Percentiles rank a stretch among this genome's conserved stretches.
phyloP scores from a whole-genome alignment of 2,329 filamentous ascomycete species.

The Neofusicoccum kwambonambiense region DNA sequence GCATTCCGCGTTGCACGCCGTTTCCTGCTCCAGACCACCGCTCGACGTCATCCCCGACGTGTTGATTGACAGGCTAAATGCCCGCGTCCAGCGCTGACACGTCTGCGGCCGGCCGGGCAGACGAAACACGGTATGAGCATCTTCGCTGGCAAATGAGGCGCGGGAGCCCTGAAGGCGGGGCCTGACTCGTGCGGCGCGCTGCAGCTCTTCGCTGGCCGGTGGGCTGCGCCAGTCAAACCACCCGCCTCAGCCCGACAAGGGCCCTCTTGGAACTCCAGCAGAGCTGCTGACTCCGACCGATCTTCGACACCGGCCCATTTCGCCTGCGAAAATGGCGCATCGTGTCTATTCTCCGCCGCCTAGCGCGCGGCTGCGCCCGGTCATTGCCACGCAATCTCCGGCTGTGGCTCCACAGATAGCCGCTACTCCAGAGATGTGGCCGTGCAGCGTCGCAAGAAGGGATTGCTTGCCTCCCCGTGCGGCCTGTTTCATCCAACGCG shows the following conservation, averaged over 20 bases:
- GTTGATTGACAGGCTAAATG: neutral
- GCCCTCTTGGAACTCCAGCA: neutral
- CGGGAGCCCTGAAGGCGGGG: neutral
- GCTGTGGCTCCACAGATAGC: constrained; percentile 1
- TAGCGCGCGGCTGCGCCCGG: neutral
- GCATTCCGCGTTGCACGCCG: neutral
- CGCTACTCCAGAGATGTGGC: neutral
- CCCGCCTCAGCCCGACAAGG: neutral
- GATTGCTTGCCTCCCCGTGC: neutral
- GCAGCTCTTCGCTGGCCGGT: constrained; percentile 7
- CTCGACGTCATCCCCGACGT: neutral
- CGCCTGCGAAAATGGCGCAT: neutral
- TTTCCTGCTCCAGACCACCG: neutral
- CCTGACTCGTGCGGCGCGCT: neutral
- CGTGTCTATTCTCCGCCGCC: neutral
- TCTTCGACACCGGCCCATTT: neutral
- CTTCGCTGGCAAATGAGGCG: neutral
- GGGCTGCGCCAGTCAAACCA: neutral
- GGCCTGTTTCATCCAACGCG: neutral
- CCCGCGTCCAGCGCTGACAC: neutral
- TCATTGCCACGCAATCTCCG: neutral
- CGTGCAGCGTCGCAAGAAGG: neutral
- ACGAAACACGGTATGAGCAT: neutral
- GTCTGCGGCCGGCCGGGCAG: neutral
- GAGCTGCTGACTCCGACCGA: neutral